Evolutionary conservation across 371 early-diverging fungal genomes (phyloP), one percentile per base, ranked within the genome.

Genomic region (Nematocida minor): DNA sequence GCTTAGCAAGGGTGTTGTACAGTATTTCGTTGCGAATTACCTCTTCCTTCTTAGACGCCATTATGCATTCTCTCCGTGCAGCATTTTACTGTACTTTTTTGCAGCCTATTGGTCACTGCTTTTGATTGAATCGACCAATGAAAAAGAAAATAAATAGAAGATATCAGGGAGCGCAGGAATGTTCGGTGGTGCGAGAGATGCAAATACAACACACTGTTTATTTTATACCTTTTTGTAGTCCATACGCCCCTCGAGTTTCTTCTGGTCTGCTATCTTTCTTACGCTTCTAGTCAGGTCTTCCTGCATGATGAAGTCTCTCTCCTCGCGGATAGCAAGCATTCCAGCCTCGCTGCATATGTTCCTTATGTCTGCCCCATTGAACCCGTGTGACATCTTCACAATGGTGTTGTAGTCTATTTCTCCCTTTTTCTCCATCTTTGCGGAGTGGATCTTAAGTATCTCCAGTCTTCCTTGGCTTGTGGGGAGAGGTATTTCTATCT

Each of bases 211-310:
- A 51, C 53, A 51, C 53, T 57, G 29, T 38, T 22, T 51, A 57
- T 34, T 22, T 38, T 36, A 74, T 16, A 74, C 77, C 70, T 83
- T 84, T 51, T 84, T 84, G 86, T 94, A 94, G 82, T 97, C 98
- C 78, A 96, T 84, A 88, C 94, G 95, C 60, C 91, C 90, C 87
- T 97, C 98, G 80, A 97, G 87, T 83, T 97, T 97, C 90, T 98
- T 98, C 54, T 92, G 89, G 66, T 95, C 96, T 7, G 90, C 91
- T 40, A 98, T 92, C 88, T 98, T 98, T 80, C 99, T 89, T 29
- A 93, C 96, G 11, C 97, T 95, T 87, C 95, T 96, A 92, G 96
- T 94, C 83, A 97, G 97, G 84, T 98, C 97, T 82, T 96, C 96
- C 83, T 97, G 94, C 29, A 93, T 87, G 46, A 93, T 91, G 86